phyloP scores from a whole-genome alignment of 1,284 basidiomycete genomes.

The Irpex sp. region DNA sequence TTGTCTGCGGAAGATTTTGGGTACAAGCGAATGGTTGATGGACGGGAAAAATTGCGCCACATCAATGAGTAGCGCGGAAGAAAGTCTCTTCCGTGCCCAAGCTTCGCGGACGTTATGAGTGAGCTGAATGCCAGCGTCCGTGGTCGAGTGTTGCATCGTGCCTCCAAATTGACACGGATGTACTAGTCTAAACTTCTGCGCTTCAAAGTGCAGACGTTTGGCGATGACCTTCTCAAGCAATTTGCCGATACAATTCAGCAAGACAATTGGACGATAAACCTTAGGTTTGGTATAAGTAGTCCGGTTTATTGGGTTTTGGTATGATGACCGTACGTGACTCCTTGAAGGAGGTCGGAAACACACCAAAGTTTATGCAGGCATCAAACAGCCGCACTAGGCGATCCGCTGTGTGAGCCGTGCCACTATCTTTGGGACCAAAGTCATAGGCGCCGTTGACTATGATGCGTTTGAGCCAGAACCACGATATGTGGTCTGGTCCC shows the following conservation, averaged over 20 bases:
- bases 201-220: slow-evolving; percentile 13
- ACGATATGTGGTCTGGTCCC: slow-evolving; percentile 8
- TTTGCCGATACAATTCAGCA: slow-evolving; percentile 23
- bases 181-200: slow-evolving; percentile 13
- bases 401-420: background rate
- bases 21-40: slow-evolving; percentile 8
- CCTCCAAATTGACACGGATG: slow-evolving; percentile 24
- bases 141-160: slow-evolving; percentile 17
- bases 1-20: slow-evolving; percentile 3
- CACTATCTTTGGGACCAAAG: background rate
- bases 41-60: slow-evolving; percentile 14
- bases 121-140: slow-evolving; percentile 12
- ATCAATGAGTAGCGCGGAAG: slow-evolving; percentile 9
- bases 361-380: slow-evolving; percentile 1
- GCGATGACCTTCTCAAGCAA: slow-evolving; percentile 20
- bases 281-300: slow-evolving; percentile 17
- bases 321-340: slow-evolving; percentile 8
- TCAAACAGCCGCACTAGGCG: background rate
- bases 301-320: slow-evolving; percentile 13
- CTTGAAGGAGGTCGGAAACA: slow-evolving; percentile 8
- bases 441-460: background rate
- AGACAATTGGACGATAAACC: slow-evolving; percentile 21
- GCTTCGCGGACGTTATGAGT: slow-evolving; percentile 11
- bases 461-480: slow-evolving; percentile 6
- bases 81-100: slow-evolving; percentile 5